Evolutionary conservation across 2,329 filamentous ascomycete species (phyloP).

Genomic region (Fusarium sp.): DNA sequence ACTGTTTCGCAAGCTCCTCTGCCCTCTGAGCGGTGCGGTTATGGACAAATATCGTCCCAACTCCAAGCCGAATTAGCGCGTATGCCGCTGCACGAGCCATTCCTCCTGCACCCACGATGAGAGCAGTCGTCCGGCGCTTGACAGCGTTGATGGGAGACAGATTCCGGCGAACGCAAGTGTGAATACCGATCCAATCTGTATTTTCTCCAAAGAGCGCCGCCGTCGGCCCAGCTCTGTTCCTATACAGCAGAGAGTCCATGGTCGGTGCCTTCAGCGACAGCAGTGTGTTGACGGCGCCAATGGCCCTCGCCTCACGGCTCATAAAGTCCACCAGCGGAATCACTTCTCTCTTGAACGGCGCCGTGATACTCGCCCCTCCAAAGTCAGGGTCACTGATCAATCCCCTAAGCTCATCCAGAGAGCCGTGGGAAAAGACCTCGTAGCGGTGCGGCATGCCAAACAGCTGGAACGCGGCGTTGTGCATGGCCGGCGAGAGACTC

Average conservation of each 20-base stretch:
- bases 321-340: constrained; percentile 68
- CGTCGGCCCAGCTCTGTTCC: constrained; percentile 66
- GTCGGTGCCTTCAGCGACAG: constrained; percentile 65
- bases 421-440: neutral
- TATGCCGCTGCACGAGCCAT: constrained; percentile 63
- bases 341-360: constrained; percentile 72
- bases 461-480: constrained; percentile 19
- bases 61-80: constrained; percentile 69
- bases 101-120: constrained; percentile 62
- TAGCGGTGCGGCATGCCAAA: constrained; percentile 23
- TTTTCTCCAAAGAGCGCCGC: constrained; percentile 73
- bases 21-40: constrained; percentile 66
- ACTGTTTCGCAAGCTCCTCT: constrained; percentile 57
- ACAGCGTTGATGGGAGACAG: constrained; percentile 69
- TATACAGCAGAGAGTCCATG: constrained; percentile 48
- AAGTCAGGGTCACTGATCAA: constrained; percentile 59
- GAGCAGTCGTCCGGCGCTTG: constrained; percentile 49
- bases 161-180: constrained; percentile 69
- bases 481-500: constrained; percentile 22
- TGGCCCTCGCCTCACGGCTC: constrained; percentile 71
- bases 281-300: constrained; percentile 74
- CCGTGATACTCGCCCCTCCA: constrained; percentile 70
- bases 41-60: constrained; percentile 69
- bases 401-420: neutral
- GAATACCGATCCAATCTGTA: constrained; percentile 75